Percentiles rank a stretch among this genome's conserved stretches.
Evolutionary conservation across 805 yeast species (phyloP).

Genomic region (Kluyveromyces siamensis): DNA sequence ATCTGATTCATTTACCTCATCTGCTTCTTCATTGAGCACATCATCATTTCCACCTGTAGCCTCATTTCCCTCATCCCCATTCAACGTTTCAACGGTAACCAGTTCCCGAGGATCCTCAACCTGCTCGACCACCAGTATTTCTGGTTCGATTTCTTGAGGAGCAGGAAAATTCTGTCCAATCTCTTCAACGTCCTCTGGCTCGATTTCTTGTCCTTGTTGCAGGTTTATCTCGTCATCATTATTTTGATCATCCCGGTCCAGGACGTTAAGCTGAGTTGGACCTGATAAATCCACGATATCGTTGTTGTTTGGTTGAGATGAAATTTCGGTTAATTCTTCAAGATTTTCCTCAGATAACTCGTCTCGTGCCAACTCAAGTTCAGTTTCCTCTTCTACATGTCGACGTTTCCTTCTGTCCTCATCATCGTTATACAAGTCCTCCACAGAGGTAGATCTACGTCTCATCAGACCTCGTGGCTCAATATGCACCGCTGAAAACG

Average conservation of each 20-base stretch:
- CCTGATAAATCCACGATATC: background rate
- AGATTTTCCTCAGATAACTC: background rate
- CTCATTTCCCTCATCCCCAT: background rate
- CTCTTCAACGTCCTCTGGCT: slow-evolving; percentile 3
- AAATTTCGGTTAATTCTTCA: background rate
- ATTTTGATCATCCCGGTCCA: background rate
- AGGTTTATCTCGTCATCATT: slow-evolving; percentile 10
- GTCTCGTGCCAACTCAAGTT: background rate
- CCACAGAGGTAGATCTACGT: background rate
- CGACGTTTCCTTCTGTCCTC: background rate
- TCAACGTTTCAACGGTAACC: background rate
- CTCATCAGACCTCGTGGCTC: background rate
- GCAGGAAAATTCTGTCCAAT: background rate
- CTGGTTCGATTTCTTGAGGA: too few species aligned
- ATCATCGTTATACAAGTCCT: background rate
- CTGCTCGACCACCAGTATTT: background rate
- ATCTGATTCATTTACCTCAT: slow-evolving; percentile 2
- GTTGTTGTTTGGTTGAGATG: background rate
- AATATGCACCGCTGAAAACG: too few species aligned
- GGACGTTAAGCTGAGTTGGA: background rate
- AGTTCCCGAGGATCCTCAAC: background rate
- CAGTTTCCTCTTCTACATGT: background rate
- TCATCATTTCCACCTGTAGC: slow-evolving; percentile 6
- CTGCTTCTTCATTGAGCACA: slow-evolving; percentile 3
- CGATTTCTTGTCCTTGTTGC: slow-evolving; percentile 7